A percentile compares a stretch with the other conserved stretches of the same genome.
Evolutionary conservation across 768 basidiomycete genomes (phyloP).

Genomic region (Termitomyces sp.): DNA sequence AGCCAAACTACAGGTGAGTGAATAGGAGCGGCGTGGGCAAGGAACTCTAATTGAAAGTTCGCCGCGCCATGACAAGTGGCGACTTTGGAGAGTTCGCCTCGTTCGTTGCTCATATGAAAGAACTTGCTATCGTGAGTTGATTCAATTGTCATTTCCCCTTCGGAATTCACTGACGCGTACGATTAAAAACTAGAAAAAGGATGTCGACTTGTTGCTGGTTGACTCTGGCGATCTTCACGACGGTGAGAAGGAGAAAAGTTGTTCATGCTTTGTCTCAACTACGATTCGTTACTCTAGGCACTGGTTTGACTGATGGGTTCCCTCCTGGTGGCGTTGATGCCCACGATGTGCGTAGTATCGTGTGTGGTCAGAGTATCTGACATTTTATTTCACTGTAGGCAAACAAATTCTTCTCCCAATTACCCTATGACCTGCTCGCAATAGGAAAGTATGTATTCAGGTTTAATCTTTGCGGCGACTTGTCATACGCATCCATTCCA

Average conservation of each 20-base stretch:
- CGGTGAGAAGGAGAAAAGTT: constrained; percentile 26
- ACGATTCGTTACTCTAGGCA: constrained; percentile 35
- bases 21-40: not conserved
- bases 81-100: constrained; percentile 82
- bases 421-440: constrained; percentile 79
- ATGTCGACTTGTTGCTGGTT: constrained; percentile 79
- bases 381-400: constrained; percentile 34
- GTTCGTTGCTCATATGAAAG: constrained; percentile 83
- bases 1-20: constrained; percentile 65
- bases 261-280: not conserved
- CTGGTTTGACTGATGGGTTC: constrained; percentile 74
- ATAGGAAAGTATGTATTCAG: constrained; percentile 68
- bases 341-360: constrained; percentile 46
- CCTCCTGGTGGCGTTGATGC: constrained; percentile 67
- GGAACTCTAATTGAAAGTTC: not conserved
- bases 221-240: constrained; percentile 78
- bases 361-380: not conserved
- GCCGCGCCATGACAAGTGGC: constrained; percentile 25
- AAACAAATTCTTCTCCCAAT: constrained; percentile 64
- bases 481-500: constrained; percentile 31
- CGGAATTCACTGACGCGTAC: not conserved
- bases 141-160: not conserved
- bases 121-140: constrained; percentile 48
- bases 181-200: constrained; percentile 38
- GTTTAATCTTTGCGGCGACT: constrained; percentile 27